These are phyloP conservation scores for Pseudotulostoma volvatum DNA, from an alignment of 495 filamentous ascomycete species.

Conservation along the genomic window DNA sequence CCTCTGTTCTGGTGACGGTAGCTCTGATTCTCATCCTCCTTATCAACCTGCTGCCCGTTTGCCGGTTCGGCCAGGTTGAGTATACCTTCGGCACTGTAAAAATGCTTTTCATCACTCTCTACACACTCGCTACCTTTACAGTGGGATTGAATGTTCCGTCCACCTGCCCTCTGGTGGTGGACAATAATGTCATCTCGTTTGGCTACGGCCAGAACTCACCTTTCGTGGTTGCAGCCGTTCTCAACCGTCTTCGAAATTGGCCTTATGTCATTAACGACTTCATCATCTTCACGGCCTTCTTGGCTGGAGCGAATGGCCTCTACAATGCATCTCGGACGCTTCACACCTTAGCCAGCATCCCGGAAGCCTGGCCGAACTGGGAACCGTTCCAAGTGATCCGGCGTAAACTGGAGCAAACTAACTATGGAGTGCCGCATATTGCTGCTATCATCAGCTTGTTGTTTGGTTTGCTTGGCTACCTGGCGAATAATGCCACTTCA, in stretches of 20 bases:
- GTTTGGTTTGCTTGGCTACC: slow-evolving; percentile 23
- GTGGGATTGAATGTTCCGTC: slow-evolving; percentile 28
- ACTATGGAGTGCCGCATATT: slow-evolving; percentile 22
- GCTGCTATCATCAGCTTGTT: slow-evolving; percentile 23
- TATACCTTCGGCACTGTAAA: slow-evolving; percentile 31
- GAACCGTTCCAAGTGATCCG: slow-evolving; percentile 12
- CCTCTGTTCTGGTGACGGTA: slow-evolving; percentile 27
- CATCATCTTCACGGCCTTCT: slow-evolving; percentile 32
- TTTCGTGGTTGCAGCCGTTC: slow-evolving; percentile 30
- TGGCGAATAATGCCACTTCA: slow-evolving; percentile 21
- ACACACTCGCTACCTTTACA: slow-evolving; percentile 24
- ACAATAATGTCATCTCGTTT: slow-evolving; percentile 17
- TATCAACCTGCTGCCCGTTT: slow-evolving; percentile 31
- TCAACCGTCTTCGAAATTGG: slow-evolving; percentile 21
- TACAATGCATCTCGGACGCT: slow-evolving; percentile 31
- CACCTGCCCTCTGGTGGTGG: slow-evolving; percentile 19
- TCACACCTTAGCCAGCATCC: slow-evolving; percentile 25
- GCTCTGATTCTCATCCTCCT: slow-evolving; percentile 22
- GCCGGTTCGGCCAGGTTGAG: slow-evolving; percentile 32
- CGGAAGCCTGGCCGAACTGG: slow-evolving; percentile 20
- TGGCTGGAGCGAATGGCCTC: slow-evolving; percentile 27
- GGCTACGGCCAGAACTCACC: slow-evolving; percentile 22
- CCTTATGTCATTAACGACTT: slow-evolving; percentile 33
- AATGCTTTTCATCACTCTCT: slow-evolving; percentile 30
- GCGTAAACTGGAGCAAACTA: background rate